phyloP scores from a whole-genome alignment of 768 basidiomycete species.

The Collybia nuda region DNA sequence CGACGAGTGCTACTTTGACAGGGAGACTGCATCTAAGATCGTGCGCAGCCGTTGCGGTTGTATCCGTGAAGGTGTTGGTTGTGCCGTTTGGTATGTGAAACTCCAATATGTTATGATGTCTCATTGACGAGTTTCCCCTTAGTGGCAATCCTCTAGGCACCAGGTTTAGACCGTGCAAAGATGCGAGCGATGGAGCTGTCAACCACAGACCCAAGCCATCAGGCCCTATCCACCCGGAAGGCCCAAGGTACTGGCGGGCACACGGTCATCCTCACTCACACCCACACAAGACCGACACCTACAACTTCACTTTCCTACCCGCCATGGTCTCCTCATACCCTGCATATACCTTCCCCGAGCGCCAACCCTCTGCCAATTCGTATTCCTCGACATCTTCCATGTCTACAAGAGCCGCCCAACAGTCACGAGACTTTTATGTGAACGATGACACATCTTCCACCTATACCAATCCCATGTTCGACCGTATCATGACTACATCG shows the following conservation, averaged over 20 bases:
- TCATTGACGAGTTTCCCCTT: background rate
- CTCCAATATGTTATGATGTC: constrained; percentile 1
- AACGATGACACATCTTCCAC: background rate
- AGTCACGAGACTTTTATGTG: background rate
- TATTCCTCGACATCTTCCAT: constrained; percentile 21
- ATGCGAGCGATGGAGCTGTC: constrained; percentile 48
- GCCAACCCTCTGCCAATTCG: constrained; percentile 25
- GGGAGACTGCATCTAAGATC: constrained; percentile 45
- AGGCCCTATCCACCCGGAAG: constrained; percentile 34
- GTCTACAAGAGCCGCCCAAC: constrained; percentile 3
- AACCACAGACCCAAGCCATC: constrained; percentile 14
- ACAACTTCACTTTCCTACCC: constrained; percentile 49
- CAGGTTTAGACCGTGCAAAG: constrained; percentile 59
- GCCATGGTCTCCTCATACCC: constrained; percentile 39
- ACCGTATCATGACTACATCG: constrained; percentile 34
- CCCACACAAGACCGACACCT: constrained; percentile 17
- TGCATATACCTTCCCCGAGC: constrained; percentile 24
- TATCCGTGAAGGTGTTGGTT: constrained; percentile 66
- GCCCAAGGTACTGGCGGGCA: constrained; percentile 40
- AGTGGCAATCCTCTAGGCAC: constrained; percentile 69
- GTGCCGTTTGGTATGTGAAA: constrained; percentile 50
- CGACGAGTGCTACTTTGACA: constrained; percentile 59
- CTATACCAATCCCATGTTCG: constrained; percentile 21
- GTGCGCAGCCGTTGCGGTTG: constrained; percentile 63
- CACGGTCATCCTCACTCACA: constrained; percentile 11